These are phyloP conservation scores for Pelargonium myrrhifolium DNA, from an alignment of 441 rosid genomes.

Conservation along the genomic window DNA sequence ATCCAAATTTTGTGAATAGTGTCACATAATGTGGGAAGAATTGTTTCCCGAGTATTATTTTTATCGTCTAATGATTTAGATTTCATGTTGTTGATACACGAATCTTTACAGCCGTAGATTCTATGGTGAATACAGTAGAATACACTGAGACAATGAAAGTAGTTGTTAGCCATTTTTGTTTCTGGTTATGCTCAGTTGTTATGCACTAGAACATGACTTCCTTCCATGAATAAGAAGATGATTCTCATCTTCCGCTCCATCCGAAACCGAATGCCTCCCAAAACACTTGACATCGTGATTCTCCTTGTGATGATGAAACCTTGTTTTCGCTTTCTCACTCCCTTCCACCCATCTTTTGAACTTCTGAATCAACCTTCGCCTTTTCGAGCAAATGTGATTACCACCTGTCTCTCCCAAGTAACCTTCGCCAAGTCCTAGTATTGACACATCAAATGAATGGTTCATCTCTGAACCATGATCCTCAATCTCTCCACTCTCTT, in stretches of 20 bases:
- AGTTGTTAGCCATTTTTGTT: too few species aligned
- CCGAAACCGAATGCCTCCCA: slow-evolving; percentile 37
- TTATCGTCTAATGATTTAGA: too few species aligned
- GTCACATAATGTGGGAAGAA: not conserved
- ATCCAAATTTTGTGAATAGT: not conserved
- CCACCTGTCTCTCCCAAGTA: not conserved
- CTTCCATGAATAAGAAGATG: slow-evolving; percentile 23
- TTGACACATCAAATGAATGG: slow-evolving; percentile 20
- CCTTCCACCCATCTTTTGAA: slow-evolving; percentile 71
- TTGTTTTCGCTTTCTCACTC: slow-evolving; percentile 32
- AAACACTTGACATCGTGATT: slow-evolving; percentile 35
- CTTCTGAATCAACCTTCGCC: slow-evolving; percentile 47
- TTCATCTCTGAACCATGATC: slow-evolving; percentile 15
- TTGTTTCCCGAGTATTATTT: too few species aligned
- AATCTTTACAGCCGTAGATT: too few species aligned
- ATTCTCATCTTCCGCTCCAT: slow-evolving; percentile 29
- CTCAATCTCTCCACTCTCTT: slow-evolving; percentile 18
- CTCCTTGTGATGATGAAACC: slow-evolving; percentile 32
- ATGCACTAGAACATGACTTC: slow-evolving; percentile 52
- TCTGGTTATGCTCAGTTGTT: not conserved
- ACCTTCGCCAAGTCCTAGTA: slow-evolving; percentile 10
- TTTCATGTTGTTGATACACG: too few species aligned
- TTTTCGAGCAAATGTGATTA: slow-evolving; percentile 28
- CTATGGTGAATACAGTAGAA: too few species aligned
- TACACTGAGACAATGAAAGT: too few species aligned